Evolutionary conservation across 1,284 basidiomycete genomes (phyloP), one percentile per base, ranked within the genome.

Genomic region (Clitocybe nebularis): DNA sequence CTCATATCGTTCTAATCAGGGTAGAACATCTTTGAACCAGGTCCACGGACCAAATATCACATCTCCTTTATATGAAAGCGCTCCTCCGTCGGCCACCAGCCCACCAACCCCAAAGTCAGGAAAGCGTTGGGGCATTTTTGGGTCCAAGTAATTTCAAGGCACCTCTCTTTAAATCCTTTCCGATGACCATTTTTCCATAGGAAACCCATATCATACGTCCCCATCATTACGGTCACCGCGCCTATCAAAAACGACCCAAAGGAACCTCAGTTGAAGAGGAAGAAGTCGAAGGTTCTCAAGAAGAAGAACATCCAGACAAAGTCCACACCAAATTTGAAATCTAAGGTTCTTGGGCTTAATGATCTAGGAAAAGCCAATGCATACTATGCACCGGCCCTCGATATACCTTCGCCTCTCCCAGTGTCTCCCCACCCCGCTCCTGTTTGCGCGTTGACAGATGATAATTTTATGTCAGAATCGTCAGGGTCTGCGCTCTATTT

Each of bases 401-500:
- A 37, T 8, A 17, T 44, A 4, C 39, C 30, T 11, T 10, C 36
- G 22, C 14, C n/a, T n/a, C 33, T 29, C 39, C 39, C 13, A 34
- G 17, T 10, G 9, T 23, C 17, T 20, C 6, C 19, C 10, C 24
- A 9, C 17, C 23, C 9, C 19, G 13, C 3, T 23, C 13, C 10
- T 25, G 14, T 11, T 11, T 34, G 14, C n/a, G 14, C 21, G 30
- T 17, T 2, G 10, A 4, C 17, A 13, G 20, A 33, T 22, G 9
- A 2, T 10, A 8, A 13, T 24, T 16, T 4, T 28, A 9, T 2
- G 29, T 37, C 9, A 32, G 35, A 37, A 13, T 17, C 39, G 7
- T 25, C 23, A 16, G 44, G 28, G 13, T 43, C 48, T n/a, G 43
- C 45, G 3, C 23, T 54, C 1, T 52, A 47, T 24, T 48, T 54